Evolutionary conservation across 2,329 filamentous ascomycete species (phyloP).

Genomic region (Fusarium kyushuense): DNA sequence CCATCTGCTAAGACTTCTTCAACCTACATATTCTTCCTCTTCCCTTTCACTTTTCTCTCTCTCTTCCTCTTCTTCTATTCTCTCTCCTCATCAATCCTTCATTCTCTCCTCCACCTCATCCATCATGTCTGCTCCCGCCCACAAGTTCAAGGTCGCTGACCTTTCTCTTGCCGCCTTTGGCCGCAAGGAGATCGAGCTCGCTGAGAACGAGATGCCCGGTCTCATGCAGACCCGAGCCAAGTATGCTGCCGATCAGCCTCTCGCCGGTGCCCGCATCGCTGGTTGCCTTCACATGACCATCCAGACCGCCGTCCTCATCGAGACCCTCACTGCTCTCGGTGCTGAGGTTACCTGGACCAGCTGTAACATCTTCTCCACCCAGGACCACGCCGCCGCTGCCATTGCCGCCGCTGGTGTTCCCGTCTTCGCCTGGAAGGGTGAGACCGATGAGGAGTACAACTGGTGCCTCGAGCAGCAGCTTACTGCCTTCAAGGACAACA

Average conservation of each 20-base stretch:
- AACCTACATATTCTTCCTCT: constrained; percentile 41
- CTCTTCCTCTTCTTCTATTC: constrained; percentile 39
- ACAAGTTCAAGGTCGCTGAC: constrained; percentile 98
- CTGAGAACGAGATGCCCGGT: constrained; percentile 97
- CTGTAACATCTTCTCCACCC: constrained; percentile 99
- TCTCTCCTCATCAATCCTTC: constrained; percentile 42
- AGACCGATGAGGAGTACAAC: constrained; percentile 99
- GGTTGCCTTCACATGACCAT: constrained; percentile 99
- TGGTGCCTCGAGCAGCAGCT: constrained; percentile 99
- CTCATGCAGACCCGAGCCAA: constrained; percentile 94
- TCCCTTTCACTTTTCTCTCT: constrained; percentile 32
- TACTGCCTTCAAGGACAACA: constrained; percentile 92
- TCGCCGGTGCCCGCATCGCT: constrained; percentile 94
- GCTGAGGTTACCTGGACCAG: constrained; percentile 99
- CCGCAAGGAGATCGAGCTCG: constrained; percentile 98
- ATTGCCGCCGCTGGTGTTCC: constrained; percentile 94
- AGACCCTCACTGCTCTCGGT: constrained; percentile 93
- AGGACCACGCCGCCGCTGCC: constrained; percentile 97
- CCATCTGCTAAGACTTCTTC: constrained; percentile 29
- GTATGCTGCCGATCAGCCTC: constrained; percentile 92
- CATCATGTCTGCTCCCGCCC: constrained; percentile 80
- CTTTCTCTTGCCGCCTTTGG: constrained; percentile 97
- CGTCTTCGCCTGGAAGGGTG: constrained; percentile 83
- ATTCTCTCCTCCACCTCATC: constrained; percentile 40
- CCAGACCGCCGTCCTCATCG: constrained; percentile 98